phyloP scores from a whole-genome alignment of 2,329 filamentous ascomycete species.

The Xylariaceae sp. region DNA sequence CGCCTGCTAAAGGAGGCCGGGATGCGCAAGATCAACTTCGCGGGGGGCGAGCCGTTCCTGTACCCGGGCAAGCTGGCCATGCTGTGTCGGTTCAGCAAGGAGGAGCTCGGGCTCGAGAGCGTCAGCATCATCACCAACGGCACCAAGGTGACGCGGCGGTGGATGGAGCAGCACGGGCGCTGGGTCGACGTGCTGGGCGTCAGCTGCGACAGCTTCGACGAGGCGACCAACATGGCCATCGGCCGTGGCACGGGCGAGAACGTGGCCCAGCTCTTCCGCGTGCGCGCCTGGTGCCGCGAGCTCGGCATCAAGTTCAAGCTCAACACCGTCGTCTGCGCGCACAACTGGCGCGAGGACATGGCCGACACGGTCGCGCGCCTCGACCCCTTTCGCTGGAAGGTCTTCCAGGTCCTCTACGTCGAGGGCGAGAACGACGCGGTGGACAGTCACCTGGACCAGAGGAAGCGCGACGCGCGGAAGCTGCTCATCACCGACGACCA shows the following conservation, averaged over 20 bases:
- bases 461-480: constrained; percentile 35
- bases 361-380: constrained; percentile 33
- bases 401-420: constrained; percentile 49
- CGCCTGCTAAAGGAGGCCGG: constrained; percentile 42
- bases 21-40: constrained; percentile 52
- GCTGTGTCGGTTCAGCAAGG: constrained; percentile 43
- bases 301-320: constrained; percentile 50
- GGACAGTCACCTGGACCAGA: constrained; percentile 15
- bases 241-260: constrained; percentile 46
- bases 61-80: constrained; percentile 39
- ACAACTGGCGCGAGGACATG: constrained; percentile 49
- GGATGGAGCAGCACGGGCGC: constrained; percentile 36
- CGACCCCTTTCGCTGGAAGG: constrained; percentile 49
- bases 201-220: constrained; percentile 49
- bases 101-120: constrained; percentile 42
- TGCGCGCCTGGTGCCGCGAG: constrained; percentile 41
- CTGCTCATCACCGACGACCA: constrained; percentile 44
- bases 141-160: constrained; percentile 39
- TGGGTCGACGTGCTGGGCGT: constrained; percentile 51
- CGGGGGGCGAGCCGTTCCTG: constrained; percentile 50
- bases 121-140: constrained; percentile 52
- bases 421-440: constrained; percentile 46
- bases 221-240: constrained; percentile 44
- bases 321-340: constrained; percentile 47
- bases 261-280: constrained; percentile 37